Evolutionary conservation across 805 yeast genomes (phyloP), one percentile per base, ranked within the genome.

Genomic region (Sugiyamaella chiloensis): DNA sequence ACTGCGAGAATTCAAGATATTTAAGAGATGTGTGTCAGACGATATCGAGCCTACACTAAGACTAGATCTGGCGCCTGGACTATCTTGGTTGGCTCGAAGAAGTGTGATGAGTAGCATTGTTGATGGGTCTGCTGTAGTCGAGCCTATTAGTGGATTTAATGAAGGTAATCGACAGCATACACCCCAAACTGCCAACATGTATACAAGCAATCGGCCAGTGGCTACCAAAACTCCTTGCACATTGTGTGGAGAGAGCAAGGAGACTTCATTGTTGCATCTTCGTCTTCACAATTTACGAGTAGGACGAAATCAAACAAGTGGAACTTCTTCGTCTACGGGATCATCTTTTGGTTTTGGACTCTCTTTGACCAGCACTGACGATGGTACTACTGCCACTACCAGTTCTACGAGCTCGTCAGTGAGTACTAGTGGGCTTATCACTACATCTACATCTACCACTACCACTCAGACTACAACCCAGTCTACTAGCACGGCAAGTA

Each of bases 91-190:
- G 48, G 78, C 73, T 43, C 75, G 78, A 52, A 74, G 85, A 47
- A 68, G 80, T 9, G 74, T 90, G 47, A 71, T 89, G 72, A 65
- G 73, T 40, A 75, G 82, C 14, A 73, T 91, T 53, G 76, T 85
- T 26, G 96, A 89, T 44, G 95, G 95, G 2, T 74, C 84, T 37
- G 88, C 87, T 4, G 73, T 80, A 2, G 81, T 91, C 32, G 96
- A 89, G 65, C 99, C 99, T 0, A 77, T 90, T 6, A 79, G 87
- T 44, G 90, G 91, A 0, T 75, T 84, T 34, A 89, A 90, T 59
- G 95, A 86, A 63, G 79, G 1, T 84, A 83, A 68, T 12, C 16
- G 46, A 14, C 19, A n/a, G 14, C 44, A 46, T n/a, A 29, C 79
- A 37, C 40, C 42, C 2, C 44, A 46, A 8, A 29, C 79, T 34